Percentiles rank a stretch among this genome's conserved stretches.
These are phyloP conservation scores for Viola pubescens DNA, from an alignment of 441 rosid genomes.

Conservation along the genomic window DNA sequence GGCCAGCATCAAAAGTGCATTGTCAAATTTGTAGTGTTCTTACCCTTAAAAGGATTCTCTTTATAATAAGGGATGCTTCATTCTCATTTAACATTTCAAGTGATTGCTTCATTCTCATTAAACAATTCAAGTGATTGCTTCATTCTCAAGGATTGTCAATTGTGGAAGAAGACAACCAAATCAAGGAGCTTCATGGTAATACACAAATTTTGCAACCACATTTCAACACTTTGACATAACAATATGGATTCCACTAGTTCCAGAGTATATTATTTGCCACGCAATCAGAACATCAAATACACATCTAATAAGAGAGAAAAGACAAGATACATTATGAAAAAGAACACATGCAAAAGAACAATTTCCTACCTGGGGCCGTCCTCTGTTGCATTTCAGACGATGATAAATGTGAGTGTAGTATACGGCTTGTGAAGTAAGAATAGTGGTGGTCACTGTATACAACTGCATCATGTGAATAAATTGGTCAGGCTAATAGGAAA, in stretches of 20 bases:
- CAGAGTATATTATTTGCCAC: background rate
- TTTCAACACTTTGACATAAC: background rate
- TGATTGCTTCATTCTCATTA: no score
- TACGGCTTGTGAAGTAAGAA: slow-evolving; percentile 50
- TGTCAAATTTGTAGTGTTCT: no score
- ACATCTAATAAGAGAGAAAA: background rate
- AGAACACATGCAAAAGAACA: background rate
- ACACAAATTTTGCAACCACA: background rate
- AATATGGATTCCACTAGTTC: background rate
- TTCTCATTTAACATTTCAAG: no score
- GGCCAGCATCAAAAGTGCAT: background rate
- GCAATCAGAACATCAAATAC: background rate
- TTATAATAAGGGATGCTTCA: no score
- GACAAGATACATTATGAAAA: background rate
- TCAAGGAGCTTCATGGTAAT: background rate
- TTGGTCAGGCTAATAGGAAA: slow-evolving; percentile 3
- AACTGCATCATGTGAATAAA: slow-evolving; percentile 35
- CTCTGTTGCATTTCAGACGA: slow-evolving; percentile 28
- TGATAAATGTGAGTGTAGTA: slow-evolving; percentile 64
- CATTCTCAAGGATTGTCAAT: background rate
- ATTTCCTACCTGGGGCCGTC: slow-evolving; percentile 32
- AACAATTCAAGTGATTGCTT: no score
- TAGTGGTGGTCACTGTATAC: slow-evolving; percentile 46
- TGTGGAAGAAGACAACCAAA: background rate
- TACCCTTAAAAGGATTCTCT: no score